Conservation (phyloP, 768 basidiomycete species). For the Dictyophora rubrovolvata region DNA sequence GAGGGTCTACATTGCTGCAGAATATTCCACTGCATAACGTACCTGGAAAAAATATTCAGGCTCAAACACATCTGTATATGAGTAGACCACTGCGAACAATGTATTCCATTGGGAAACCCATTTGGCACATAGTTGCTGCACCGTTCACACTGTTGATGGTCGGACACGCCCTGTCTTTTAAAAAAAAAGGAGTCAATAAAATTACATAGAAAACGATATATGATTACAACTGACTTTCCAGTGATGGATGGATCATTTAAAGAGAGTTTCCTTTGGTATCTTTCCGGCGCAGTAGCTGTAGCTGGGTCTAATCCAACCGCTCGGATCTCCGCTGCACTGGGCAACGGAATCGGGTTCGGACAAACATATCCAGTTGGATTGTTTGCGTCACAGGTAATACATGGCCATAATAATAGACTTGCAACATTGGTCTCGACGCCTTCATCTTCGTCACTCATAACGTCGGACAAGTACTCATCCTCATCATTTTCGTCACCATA, state of each 20-base stretch:
- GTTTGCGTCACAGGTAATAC: conserved; percentile 1
- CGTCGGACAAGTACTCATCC: background rate
- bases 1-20: background rate
- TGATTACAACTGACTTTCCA: background rate
- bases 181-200: background rate
- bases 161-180: background rate
- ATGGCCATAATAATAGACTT: conserved; percentile 1
- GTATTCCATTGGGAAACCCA: background rate
- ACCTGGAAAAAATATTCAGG: background rate
- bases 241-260: background rate
- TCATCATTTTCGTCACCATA: background rate
- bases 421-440: background rate
- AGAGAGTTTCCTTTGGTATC: background rate
- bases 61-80: background rate
- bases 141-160: background rate
- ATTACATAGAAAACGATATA: background rate
- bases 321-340: background rate
- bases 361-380: conserved; percentile 6
- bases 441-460: background rate
- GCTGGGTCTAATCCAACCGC: background rate
- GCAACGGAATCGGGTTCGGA: background rate
- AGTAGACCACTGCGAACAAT: background rate
- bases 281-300: background rate
- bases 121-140: conserved; percentile 6
- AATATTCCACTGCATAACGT: background rate